Evolutionary conservation across 2,329 filamentous ascomycete genomes (phyloP).

Genomic region (Pyrenophora seminiperda): DNA sequence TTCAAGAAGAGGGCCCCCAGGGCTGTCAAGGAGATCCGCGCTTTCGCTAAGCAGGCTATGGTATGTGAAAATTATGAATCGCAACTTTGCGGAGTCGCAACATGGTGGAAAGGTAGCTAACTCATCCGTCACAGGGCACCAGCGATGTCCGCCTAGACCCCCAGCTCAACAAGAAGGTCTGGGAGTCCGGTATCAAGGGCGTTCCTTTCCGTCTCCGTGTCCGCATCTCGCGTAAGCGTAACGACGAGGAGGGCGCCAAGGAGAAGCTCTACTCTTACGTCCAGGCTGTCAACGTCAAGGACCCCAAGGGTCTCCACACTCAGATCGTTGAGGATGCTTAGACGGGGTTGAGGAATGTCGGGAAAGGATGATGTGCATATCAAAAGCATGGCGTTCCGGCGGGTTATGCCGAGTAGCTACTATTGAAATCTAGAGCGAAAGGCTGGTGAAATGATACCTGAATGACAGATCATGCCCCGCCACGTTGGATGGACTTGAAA

Average conservation of each 20-base stretch:
- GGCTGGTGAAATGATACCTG: slow-evolving; percentile 44
- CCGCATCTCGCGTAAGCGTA: slow-evolving; percentile 99
- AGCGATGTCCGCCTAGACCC: slow-evolving; percentile 97
- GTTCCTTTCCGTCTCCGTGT: slow-evolving; percentile 96
- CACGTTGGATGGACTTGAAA: slow-evolving; percentile 20
- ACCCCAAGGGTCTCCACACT: slow-evolving; percentile 96
- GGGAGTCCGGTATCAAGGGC: slow-evolving; percentile 99
- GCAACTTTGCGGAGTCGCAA: neutral
- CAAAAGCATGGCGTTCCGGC: slow-evolving; percentile 45
- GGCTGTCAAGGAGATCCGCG: slow-evolving; percentile 99
- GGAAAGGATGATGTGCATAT: slow-evolving; percentile 35
- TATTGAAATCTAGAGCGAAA: slow-evolving; percentile 36
- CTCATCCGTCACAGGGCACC: slow-evolving; percentile 71
- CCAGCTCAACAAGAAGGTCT: slow-evolving; percentile 99
- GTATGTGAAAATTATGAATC: slow-evolving; percentile 62
- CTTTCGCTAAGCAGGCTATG: slow-evolving; percentile 92
- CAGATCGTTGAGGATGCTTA: slow-evolving; percentile 76
- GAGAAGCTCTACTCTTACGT: slow-evolving; percentile 99
- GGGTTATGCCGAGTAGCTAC: slow-evolving; percentile 43
- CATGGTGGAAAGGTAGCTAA: slow-evolving; percentile 18
- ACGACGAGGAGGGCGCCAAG: slow-evolving; percentile 99
- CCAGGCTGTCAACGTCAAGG: slow-evolving; percentile 99
- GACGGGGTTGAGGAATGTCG: slow-evolving; percentile 22
- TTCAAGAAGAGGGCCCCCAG: slow-evolving; percentile 99
- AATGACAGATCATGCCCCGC: slow-evolving; percentile 44